A percentile compares a stretch with the other conserved stretches of the same genome.
These are phyloP conservation scores for Exsudoporus floridanus DNA, from an alignment of 1,284 basidiomycete genomes.

Conservation along the genomic window DNA sequence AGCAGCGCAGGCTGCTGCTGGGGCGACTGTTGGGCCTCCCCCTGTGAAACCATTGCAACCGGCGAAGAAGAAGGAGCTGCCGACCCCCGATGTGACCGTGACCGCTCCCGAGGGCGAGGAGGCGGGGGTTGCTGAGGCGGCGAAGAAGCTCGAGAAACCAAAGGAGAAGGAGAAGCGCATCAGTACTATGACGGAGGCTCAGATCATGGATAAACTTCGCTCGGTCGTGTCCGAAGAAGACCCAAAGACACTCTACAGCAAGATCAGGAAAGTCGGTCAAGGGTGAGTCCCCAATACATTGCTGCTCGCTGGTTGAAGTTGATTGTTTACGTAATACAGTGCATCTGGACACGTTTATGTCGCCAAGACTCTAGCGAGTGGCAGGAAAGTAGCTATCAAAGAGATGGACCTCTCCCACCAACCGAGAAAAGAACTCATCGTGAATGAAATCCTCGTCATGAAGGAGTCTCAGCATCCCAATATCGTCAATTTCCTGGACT, in stretches of 20 bases:
- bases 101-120: conserved; percentile 44
- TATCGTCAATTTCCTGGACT: conserved; percentile 96
- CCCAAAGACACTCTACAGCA: conserved; percentile 89
- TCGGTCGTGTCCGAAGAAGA: conserved; percentile 86
- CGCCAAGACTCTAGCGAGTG: conserved; percentile 85
- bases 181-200: conserved; percentile 94
- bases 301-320: background rate
- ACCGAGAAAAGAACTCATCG: conserved; percentile 95
- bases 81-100: conserved; percentile 40
- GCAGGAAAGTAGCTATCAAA: conserved; percentile 97
- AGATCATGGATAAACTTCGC: conserved; percentile 97
- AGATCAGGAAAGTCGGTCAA: conserved; percentile 99
- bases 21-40: conserved; percentile 51
- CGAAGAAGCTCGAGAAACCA: conserved; percentile 51
- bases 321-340: conserved; percentile 51
- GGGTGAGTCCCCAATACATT: conserved; percentile 53
- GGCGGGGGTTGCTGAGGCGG: conserved; percentile 68
- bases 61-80: conserved; percentile 55
- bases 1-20: conserved; percentile 48
- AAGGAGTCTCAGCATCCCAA: conserved; percentile 98
- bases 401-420: conserved; percentile 98
- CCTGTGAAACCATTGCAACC: conserved; percentile 79
- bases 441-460: conserved; percentile 99
- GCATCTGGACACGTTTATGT: conserved; percentile 99
- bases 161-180: conserved; percentile 81